A percentile compares a stretch with the other conserved stretches of the same genome.
phyloP scores from a whole-genome alignment of 2,329 filamentous ascomycete genomes.

The Ascochyta rabiei region DNA sequence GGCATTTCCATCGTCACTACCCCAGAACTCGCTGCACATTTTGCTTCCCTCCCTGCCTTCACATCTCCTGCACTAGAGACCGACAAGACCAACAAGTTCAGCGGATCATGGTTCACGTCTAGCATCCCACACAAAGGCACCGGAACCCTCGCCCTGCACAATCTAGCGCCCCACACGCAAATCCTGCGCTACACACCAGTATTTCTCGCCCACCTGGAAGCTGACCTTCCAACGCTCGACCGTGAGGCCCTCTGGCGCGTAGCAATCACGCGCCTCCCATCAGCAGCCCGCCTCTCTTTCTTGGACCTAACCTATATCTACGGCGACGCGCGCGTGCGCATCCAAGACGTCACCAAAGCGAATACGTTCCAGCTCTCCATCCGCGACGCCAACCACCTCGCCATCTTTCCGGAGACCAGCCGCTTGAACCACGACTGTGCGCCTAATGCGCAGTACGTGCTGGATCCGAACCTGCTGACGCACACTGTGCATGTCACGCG shows the following conservation, averaged over 20 bases:
- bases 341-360: slow-evolving; percentile 45
- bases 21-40: slow-evolving; percentile 29
- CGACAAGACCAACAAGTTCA: slow-evolving; percentile 27
- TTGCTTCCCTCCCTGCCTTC: slow-evolving; percentile 35
- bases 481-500: slow-evolving; percentile 49
- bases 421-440: slow-evolving; percentile 52
- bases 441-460: slow-evolving; percentile 50
- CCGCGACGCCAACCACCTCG: slow-evolving; percentile 38
- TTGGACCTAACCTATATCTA: slow-evolving; percentile 35
- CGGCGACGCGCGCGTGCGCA: slow-evolving; percentile 29
- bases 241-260: slow-evolving; percentile 37
- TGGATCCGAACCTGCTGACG: slow-evolving; percentile 45
- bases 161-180: slow-evolving; percentile 28
- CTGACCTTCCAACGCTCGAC: slow-evolving; percentile 32
- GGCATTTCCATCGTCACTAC: slow-evolving; percentile 47
- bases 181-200: slow-evolving; percentile 42
- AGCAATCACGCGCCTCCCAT: slow-evolving; percentile 37
- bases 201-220: slow-evolving; percentile 39
- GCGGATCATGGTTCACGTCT: slow-evolving; percentile 26
- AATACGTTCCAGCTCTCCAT: slow-evolving; percentile 44
- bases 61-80: slow-evolving; percentile 12
- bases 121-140: slow-evolving; percentile 38
- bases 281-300: slow-evolving; percentile 21
- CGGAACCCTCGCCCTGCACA: slow-evolving; percentile 36
- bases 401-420: slow-evolving; percentile 49